Evolutionary conservation across 2,329 filamentous ascomycete species (phyloP), one percentile per base, ranked within the genome.

Genomic region (Elsinoe perseae): DNA sequence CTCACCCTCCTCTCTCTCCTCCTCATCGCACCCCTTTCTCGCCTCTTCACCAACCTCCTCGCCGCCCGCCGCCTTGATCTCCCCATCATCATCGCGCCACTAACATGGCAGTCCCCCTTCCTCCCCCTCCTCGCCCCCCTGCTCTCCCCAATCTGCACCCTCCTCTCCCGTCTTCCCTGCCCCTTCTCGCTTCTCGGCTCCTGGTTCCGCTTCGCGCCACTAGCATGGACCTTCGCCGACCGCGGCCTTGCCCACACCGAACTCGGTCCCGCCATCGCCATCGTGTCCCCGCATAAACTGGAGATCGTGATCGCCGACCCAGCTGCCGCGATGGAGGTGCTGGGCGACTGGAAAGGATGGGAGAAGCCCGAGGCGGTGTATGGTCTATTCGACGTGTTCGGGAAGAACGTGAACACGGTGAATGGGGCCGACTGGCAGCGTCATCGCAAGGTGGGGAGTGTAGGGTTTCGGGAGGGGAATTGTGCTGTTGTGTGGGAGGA

Each of bases 51-150:
- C 46, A 36, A 30, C 46, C 9, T 28, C 46, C 46, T 14, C 25
- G 9, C 20, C 46, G 46, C 46, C 28, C 28, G 6, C 46, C 3
- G 25, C 28, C 46, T 50, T 28, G 7, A n/a, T 28, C 46, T 50
- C 46, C 28, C 46, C 27, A 16, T 50, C 3, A 50, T 50, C 46
- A n/a, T 32, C 27, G 27, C 46, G 3, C 46, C 46, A 14, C 12
- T 50, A 34, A 50, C 46, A 25, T 50, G 46, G 28, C 46, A 50
- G 21, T 36, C 28, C 46, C 25, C 25, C n/a, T n/a, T 50, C 27
- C 27, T n/a, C 12, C 46, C 25, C 25, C 46, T 28, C 46, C 46
- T 36, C 46, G 6, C 25, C 10, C 46, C 46, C n/a, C 46, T 50
- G 4, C 27, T 50, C 28, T 50, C 46, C 46, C 46, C 8, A 10